Conservation (phyloP, 331 rosid species). For the Pyracantha coccinea region DNA sequence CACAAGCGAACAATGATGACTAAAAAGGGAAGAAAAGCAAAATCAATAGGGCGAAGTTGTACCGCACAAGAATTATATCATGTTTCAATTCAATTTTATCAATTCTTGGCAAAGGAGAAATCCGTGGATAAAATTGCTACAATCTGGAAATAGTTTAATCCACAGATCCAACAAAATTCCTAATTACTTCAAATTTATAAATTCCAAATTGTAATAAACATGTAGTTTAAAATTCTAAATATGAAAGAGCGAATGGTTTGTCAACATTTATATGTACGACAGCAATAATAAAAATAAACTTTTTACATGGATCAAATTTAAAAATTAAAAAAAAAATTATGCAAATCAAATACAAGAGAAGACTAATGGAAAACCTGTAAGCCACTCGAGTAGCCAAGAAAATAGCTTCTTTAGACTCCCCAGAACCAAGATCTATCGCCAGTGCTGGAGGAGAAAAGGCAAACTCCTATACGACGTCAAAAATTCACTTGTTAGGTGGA, state of each 20-base stretch:
- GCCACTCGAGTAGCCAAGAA: slow-evolving; percentile 96
- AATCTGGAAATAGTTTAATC: neutral
- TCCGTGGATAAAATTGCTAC: neutral
- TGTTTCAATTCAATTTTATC: neutral
- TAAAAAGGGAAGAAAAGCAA: neutral
- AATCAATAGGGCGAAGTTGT: neutral
- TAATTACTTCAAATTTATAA: neutral
- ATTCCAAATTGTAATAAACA: neutral
- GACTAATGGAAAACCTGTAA: slow-evolving; percentile 60
- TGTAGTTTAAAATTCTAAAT: neutral
- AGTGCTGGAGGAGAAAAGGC: slow-evolving; percentile 94
- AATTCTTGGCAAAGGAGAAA: neutral
- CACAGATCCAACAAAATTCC: neutral
- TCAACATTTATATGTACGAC: neutral
- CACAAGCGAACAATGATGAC: neutral
- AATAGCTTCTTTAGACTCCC: slow-evolving; percentile 73
- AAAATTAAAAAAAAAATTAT: neutral
- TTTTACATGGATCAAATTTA: neutral
- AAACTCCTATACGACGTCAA: slow-evolving; percentile 52
- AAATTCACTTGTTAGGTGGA: slow-evolving; percentile 11
- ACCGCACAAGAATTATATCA: neutral
- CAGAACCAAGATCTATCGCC: slow-evolving; percentile 90
- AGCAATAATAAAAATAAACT: neutral
- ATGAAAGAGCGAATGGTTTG: neutral
- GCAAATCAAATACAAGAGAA: slow-evolving; percentile 3